phyloP scores from a whole-genome alignment of 345 rosid genomes.

The Kandelia obovata region DNA sequence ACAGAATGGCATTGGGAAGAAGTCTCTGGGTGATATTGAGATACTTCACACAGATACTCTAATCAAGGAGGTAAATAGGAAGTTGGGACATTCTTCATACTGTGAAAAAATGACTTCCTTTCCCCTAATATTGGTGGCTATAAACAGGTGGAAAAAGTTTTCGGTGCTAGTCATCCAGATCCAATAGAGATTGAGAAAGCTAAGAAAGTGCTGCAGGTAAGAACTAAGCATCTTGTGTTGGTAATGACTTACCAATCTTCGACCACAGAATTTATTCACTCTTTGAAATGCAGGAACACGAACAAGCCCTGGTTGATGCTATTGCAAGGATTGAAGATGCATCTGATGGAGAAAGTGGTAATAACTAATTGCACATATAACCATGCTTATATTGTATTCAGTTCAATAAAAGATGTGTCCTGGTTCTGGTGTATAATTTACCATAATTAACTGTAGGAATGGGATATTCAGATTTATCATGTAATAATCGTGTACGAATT shows the following conservation, averaged over 20 bases:
- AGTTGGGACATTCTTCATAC: neutral
- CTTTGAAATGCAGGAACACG: conserved; percentile 62
- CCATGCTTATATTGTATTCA: conserved; percentile 30
- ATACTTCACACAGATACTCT: conserved; percentile 85
- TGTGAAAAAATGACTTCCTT: neutral
- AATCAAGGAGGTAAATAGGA: conserved; percentile 68
- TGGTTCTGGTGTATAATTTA: conserved; percentile 29
- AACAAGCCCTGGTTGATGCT: conserved; percentile 82
- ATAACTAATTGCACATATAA: conserved; percentile 55
- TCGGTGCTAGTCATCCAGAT: conserved; percentile 60
- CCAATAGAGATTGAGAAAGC: conserved; percentile 76
- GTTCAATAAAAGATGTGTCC: conserved; percentile 22
- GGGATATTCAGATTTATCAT: conserved; percentile 23
- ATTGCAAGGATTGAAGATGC: conserved; percentile 94
- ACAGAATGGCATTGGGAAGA: conserved; percentile 74
- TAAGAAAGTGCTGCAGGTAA: conserved; percentile 77
- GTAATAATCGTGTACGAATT: conserved; percentile 23
- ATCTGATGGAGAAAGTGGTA: conserved; percentile 98
- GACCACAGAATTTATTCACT: conserved; percentile 8
- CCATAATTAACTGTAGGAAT: conserved; percentile 27
- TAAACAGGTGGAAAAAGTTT: conserved; percentile 80
- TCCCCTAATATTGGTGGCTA: conserved; percentile 12
- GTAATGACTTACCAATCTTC: neutral
- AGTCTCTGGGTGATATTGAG: conserved; percentile 81
- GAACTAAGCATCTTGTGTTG: conserved; percentile 10